Percentiles rank a stretch among this genome's conserved stretches.
These are phyloP conservation scores for Nannochloropsis gaditana DNA, from an alignment of 108 stramenopile genomes.

Conservation along the genomic window DNA sequence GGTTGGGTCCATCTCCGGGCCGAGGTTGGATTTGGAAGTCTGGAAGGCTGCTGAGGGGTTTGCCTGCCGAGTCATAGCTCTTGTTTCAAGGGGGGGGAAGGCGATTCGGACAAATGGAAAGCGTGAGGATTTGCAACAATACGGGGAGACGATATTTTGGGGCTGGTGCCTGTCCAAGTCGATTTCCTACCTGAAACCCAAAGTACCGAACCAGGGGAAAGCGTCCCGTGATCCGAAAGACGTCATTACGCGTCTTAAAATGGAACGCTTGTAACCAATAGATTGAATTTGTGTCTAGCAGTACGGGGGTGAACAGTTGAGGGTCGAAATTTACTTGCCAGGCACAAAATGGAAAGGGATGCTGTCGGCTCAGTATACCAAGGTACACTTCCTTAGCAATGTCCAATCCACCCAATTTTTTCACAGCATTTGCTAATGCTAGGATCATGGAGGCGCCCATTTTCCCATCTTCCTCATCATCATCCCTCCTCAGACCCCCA, in stretches of 20 bases:
- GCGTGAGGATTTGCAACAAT: not conserved
- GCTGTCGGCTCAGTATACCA: not conserved
- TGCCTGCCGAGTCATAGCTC: conserved; percentile 17
- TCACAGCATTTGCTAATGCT: not conserved
- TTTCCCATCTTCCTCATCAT: not conserved
- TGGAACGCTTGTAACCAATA: conserved; percentile 5
- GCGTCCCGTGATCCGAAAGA: not conserved
- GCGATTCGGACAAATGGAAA: not conserved
- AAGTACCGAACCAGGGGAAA: not conserved
- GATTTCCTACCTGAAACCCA: not conserved
- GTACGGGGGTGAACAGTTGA: not conserved
- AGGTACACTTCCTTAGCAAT: conserved; percentile 3
- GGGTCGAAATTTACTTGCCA: conserved; percentile 12
- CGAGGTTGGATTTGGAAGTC: conserved; percentile 8
- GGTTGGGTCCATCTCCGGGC: not conserved
- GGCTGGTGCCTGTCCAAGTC: no score
- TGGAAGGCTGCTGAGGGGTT: not conserved
- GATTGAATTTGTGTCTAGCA: not conserved
- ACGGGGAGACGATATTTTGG: no score
- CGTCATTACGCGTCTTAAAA: not conserved
- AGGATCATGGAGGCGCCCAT: not conserved
- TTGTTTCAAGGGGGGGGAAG: not conserved
- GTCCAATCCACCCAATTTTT: not conserved
- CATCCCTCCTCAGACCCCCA: not conserved
- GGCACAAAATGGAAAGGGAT: not conserved